Evolutionary conservation across 75 land plant genomes (phyloP), one percentile per base, ranked within the genome.

Genomic region (Ceratopteris richardii): DNA sequence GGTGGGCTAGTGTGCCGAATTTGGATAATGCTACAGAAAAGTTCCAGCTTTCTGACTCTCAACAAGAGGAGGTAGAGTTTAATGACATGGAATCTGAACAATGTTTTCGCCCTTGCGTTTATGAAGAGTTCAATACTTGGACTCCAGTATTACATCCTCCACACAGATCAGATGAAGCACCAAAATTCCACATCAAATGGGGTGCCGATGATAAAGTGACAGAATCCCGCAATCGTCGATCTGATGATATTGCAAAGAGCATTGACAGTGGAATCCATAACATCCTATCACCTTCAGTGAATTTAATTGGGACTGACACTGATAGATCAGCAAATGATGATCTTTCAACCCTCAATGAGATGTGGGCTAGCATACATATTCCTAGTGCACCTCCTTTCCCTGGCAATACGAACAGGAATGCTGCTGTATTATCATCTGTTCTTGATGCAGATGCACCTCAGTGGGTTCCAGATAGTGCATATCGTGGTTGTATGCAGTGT

Each of bases 361-460:
- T 9, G 3, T 52, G 54, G 54, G 29, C 81, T 3, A 81, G 81
- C 11, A 79, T 76, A 29, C 80, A 84, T 67, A 61, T 77, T 19
- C 97, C 97, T 20, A 92, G 97, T 85, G 97, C 97, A 18, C 97
- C 97, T 16, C 97, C 97, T 21, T 75, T 92, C 29, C 60, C 79
- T 29, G 70, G 72, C 44, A 57, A 66, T 0, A 46, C 39, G 47
- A 67, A 62, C 2, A 18, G 47, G 18, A 63, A 61, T 37, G 71
- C 61, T 48, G 57, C 14, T 48, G 70, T 55, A 29, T 66, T 70
- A 54, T 75, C 63, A 56, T 76, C 80, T 14, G 66, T 88, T 1
- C 56, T 88, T 56, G 86, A 85, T 52, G 80, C 90, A 29, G 90
- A 88, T 14, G 90, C 94, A 1, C 94, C 90, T 12, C 80, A 88